A percentile compares a stretch with the other conserved stretches of the same genome.
Evolutionary conservation across 805 yeast species (phyloP).

Genomic region (Candida gorgasii): DNA sequence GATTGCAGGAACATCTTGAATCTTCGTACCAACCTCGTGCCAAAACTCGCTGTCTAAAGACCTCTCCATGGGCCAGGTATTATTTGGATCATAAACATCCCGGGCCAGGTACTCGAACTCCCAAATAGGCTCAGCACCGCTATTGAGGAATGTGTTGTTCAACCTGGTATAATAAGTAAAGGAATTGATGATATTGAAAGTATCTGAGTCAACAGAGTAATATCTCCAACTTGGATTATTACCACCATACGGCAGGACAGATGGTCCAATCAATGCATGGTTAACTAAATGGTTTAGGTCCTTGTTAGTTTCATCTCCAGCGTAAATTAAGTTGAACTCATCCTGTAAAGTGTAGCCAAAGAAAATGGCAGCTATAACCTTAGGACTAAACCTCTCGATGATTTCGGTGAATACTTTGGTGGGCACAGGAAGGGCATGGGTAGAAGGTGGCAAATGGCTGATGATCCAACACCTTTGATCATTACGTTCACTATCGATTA

Average conservation of each 20-base stretch:
- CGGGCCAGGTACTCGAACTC: conserved; percentile 64
- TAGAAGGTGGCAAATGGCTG: conserved; percentile 63
- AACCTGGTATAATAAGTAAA: conserved; percentile 58
- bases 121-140: conserved; percentile 64
- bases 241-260: conserved; percentile 60
- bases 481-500: conserved; percentile 54
- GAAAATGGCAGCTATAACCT: conserved; percentile 66
- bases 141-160: conserved; percentile 54
- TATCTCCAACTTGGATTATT: conserved; percentile 74
- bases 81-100: conserved; percentile 50
- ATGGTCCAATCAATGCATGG: conserved; percentile 64
- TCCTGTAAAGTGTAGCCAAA: conserved; percentile 72
- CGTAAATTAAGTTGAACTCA: conserved; percentile 61
- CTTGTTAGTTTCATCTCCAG: conserved; percentile 41
- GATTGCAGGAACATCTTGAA: conserved; percentile 41
- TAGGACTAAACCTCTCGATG: conserved; percentile 65
- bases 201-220: conserved; percentile 60
- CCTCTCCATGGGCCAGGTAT: conserved; percentile 57
- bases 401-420: conserved; percentile 55
- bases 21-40: conserved; percentile 32
- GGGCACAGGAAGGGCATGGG: conserved; percentile 61
- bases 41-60: conserved; percentile 72
- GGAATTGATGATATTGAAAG: conserved; percentile 61
- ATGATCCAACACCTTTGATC: conserved; percentile 73
- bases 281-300: conserved; percentile 28